These are phyloP conservation scores for Globisporangium radiosum DNA, from an alignment of 352 stramenopile species.

Conservation along the genomic window DNA sequence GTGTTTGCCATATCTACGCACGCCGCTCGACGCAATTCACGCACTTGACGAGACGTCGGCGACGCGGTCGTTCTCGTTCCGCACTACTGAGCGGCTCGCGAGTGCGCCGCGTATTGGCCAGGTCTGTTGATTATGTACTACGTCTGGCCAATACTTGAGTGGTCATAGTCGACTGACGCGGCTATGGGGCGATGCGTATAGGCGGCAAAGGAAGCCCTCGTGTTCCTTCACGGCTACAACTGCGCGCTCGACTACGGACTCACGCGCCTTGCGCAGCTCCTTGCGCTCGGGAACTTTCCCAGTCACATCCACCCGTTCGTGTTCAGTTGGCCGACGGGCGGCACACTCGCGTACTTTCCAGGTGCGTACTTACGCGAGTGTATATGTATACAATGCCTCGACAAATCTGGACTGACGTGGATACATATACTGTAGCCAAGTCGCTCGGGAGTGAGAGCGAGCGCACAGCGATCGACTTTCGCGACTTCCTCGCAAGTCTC, in stretches of 20 bases:
- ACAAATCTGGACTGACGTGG: too few species aligned
- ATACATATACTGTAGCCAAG: slow-evolving; percentile 13
- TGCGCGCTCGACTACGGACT: slow-evolving; percentile 62
- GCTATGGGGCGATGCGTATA: neutral
- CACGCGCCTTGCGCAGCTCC: slow-evolving; percentile 45
- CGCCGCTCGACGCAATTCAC: slow-evolving; percentile 4
- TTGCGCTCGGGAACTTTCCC: slow-evolving; percentile 60
- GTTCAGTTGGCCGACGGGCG: slow-evolving; percentile 67
- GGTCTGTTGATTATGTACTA: neutral
- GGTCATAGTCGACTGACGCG: neutral
- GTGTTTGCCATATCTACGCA: slow-evolving; percentile 6
- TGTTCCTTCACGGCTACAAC: slow-evolving; percentile 68
- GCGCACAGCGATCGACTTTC: slow-evolving; percentile 22
- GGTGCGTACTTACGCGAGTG: slow-evolving; percentile 7
- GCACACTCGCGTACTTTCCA: slow-evolving; percentile 55
- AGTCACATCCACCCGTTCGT: slow-evolving; percentile 61
- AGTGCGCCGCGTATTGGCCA: neutral
- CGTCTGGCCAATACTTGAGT: too few species aligned
- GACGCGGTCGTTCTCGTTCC: slow-evolving; percentile 8
- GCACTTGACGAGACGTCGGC: slow-evolving; percentile 9
- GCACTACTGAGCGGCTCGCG: neutral
- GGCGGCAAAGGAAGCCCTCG: slow-evolving; percentile 38
- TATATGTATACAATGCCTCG: too few species aligned
- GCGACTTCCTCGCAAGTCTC: slow-evolving; percentile 22
- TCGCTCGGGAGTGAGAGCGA: slow-evolving; percentile 21